phyloP scores from a whole-genome alignment of 2,329 filamentous ascomycete genomes.

The Aspergillus melleus region DNA sequence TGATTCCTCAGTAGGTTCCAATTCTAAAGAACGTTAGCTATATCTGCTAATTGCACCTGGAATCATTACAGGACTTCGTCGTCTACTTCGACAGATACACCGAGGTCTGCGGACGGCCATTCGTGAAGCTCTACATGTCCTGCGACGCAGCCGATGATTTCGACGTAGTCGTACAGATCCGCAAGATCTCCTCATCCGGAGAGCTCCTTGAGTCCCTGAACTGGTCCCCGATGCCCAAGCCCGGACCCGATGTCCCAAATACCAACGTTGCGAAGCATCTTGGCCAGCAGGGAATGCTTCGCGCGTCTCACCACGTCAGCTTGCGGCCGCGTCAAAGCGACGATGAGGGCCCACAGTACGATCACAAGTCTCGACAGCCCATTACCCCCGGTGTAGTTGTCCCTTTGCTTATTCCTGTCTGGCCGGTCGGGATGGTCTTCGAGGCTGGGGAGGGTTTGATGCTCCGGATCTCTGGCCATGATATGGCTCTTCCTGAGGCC shows the following conservation, averaged over 20 bases:
- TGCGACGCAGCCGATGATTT: slow-evolving; percentile 13
- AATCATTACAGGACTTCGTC: neutral
- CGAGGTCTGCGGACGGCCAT: slow-evolving; percentile 4
- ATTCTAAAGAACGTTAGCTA: too few species aligned
- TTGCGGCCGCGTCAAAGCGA: neutral
- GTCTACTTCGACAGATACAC: neutral
- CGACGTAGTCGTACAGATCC: slow-evolving; percentile 24
- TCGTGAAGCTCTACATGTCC: slow-evolving; percentile 18
- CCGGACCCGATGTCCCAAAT: slow-evolving; percentile 13
- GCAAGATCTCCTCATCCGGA: slow-evolving; percentile 17
- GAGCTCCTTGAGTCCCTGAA: slow-evolving; percentile 19
- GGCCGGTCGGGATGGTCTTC: slow-evolving; percentile 26
- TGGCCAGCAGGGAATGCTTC: slow-evolving; percentile 23
- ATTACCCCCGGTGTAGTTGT: slow-evolving; percentile 14
- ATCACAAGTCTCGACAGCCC: slow-evolving; percentile 5
- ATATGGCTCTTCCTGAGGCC: slow-evolving; percentile 22
- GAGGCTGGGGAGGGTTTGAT: slow-evolving; percentile 23
- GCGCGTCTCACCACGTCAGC: slow-evolving; percentile 15
- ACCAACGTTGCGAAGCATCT: slow-evolving; percentile 20
- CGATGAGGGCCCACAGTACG: neutral
- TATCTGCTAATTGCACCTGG: too few species aligned
- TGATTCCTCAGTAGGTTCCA: neutral
- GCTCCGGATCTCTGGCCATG: slow-evolving; percentile 22
- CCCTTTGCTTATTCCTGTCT: slow-evolving; percentile 18
- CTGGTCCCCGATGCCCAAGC: slow-evolving; percentile 12